Conservation (phyloP, 306 rosid genomes). For the Phaseolus lunatus region DNA sequence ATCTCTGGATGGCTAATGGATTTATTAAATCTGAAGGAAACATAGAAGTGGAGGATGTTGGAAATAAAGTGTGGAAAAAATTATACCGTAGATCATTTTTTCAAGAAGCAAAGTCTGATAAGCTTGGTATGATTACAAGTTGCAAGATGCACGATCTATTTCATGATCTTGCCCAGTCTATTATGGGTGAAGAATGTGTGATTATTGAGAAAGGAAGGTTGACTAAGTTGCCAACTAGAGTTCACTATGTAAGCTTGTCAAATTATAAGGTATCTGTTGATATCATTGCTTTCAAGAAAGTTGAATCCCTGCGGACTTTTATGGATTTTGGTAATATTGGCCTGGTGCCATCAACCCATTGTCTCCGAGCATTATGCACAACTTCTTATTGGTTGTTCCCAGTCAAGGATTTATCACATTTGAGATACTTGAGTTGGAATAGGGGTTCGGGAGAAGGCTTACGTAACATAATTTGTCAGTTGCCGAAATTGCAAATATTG, state of each 20-base stretch:
- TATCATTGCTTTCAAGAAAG: slow-evolving; percentile 3
- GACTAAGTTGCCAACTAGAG: neutral
- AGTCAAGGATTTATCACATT: neutral
- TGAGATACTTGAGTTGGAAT: neutral
- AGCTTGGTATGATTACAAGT: neutral
- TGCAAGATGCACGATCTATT: slow-evolving; percentile 29
- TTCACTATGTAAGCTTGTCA: neutral
- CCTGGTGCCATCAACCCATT: neutral
- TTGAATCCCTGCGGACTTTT: slow-evolving; percentile 28
- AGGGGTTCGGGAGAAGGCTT: no score
- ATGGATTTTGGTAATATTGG: neutral
- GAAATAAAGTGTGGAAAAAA: slow-evolving; percentile 27
- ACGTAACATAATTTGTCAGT: neutral
- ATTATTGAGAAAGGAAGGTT: neutral
- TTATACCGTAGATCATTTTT: slow-evolving; percentile 37
- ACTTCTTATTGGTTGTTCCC: neutral
- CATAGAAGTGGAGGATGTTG: slow-evolving; percentile 43
- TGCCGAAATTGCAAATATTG: neutral
- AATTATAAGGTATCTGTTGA: neutral
- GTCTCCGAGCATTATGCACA: slow-evolving; percentile 24
- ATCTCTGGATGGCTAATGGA: slow-evolving; percentile 37
- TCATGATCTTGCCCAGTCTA: slow-evolving; percentile 46
- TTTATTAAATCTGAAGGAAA: neutral
- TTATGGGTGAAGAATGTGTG: slow-evolving; percentile 8
- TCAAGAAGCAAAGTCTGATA: slow-evolving; percentile 7